Base-by-base conservation (phyloP, 2,329 filamentous ascomycete genomes). In the Cladosporium phlei region DNA sequence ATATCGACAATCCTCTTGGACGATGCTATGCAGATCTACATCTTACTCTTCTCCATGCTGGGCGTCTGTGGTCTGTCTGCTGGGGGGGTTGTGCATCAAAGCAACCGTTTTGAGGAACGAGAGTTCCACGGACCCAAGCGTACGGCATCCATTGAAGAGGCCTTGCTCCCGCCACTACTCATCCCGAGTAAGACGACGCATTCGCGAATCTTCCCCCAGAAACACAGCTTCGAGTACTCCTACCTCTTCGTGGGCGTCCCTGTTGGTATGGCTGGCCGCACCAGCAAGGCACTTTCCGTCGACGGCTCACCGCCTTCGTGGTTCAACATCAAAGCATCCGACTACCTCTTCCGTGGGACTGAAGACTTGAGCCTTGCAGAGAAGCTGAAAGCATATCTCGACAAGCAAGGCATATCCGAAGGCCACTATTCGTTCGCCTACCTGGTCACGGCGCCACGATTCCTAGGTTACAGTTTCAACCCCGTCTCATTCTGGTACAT, bases 401-500 rank as follows among this genome's bases (percentile, higher is more conserved):
- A 63, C 58, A 57, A 17, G 3, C 52, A 88, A 77, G 72, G 72
- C 10, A 69, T 80, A n/a, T 70, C 81, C 48, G 76, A 78, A 39
- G 59, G 70, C 2, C 68, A 73, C 35, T 89, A 85, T 66, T 78
- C 81, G 9, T 73, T 82, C 56, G 83, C 80, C 0, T 88, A 88
- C 55, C 69, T 90, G 3, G 71, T 87, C 17, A 89, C 86, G 2
- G 82, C 83, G 3, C 78, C 85, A 4, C 75, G 75, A 22, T 83
- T 88, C 51, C 62, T 86, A 5, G 81, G 82, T 3, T 86, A 85
- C 59, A 77, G 79, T 17, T 88, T 86, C 66, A 89, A 88, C 55
- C 84, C 84, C 0, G 82, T 85, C 2, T 88, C 84, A 0, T 86
- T 89, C 57, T 90, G 85, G 83, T 88, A 88, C 54, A 73, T 90